These are phyloP conservation scores for Smallanthus sonchifolius DNA, from an alignment of 129 eudicot species.

Conservation along the genomic window DNA sequence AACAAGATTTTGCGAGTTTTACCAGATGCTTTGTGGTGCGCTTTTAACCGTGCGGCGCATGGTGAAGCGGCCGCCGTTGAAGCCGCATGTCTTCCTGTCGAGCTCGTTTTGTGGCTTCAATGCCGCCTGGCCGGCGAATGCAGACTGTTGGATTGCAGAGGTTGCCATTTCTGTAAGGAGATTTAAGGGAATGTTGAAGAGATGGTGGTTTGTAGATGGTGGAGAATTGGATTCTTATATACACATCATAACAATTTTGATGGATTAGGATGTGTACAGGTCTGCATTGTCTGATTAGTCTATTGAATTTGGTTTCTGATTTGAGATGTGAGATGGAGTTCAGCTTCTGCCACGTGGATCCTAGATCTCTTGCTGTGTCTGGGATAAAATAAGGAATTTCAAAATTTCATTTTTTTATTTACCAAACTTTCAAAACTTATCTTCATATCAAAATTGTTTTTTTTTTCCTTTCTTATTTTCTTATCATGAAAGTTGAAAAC, in stretches of 20 bases:
- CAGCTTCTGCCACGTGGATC: conserved; percentile 39
- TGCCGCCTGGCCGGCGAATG: conserved; percentile 40
- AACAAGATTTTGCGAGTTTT: background rate
- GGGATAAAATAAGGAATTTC: too few relatives aligned
- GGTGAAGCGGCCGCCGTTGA: conserved; percentile 48
- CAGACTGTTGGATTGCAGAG: conserved; percentile 48
- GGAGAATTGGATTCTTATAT: conserved; percentile 10
- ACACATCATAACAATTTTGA: conserved; percentile 1
- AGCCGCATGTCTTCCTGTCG: conserved; percentile 37
- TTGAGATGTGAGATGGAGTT: conserved; percentile 27
- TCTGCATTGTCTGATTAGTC: conserved; percentile 36
- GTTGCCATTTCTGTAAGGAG: conserved; percentile 35
- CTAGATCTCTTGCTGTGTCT: conserved; percentile 7
- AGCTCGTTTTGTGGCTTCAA: conserved; percentile 39
- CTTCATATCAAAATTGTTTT: too few relatives aligned
- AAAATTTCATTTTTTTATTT: too few relatives aligned
- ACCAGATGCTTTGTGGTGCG: conserved; percentile 60
- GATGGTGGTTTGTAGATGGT: conserved; percentile 3
- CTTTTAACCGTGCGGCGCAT: conserved; percentile 64
- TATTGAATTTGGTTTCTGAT: conserved; percentile 32
- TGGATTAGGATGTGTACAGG: conserved; percentile 31
- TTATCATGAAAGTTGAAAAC: too few relatives aligned
- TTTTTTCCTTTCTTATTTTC: too few relatives aligned
- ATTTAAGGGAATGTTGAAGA: background rate
- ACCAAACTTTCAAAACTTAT: too few relatives aligned